phyloP scores from a whole-genome alignment of 192 early-diverging fungal genomes.

The Backusella tarrabulga region DNA sequence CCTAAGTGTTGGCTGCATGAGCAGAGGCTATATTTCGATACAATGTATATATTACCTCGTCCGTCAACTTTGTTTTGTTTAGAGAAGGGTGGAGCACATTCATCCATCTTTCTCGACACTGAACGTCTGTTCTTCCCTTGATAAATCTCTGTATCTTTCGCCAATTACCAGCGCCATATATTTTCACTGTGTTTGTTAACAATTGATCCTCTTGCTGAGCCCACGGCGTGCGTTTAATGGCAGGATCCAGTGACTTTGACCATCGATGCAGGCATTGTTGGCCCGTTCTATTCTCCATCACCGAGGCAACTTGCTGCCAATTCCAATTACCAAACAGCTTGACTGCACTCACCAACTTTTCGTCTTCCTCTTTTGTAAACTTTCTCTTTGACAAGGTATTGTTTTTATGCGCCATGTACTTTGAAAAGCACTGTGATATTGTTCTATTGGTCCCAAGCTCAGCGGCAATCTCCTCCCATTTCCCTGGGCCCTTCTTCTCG shows the following conservation, averaged over 20 bases:
- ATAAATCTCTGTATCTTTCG: slow-evolving; percentile 68
- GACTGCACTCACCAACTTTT: slow-evolving; percentile 59
- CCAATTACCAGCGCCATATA: slow-evolving; percentile 73
- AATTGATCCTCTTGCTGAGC: slow-evolving; percentile 65
- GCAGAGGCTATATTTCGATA: not conserved
- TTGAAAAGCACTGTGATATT: slow-evolving; percentile 70
- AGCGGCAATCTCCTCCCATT: slow-evolving; percentile 69
- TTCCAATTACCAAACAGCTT: slow-evolving; percentile 66
- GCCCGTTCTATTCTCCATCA: slow-evolving; percentile 63
- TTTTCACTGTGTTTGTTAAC: slow-evolving; percentile 55
- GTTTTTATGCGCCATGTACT: slow-evolving; percentile 57
- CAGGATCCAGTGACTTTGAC: slow-evolving; percentile 68
- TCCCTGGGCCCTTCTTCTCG: slow-evolving; percentile 40
- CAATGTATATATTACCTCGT: slow-evolving; percentile 26
- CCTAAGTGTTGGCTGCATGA: not conserved
- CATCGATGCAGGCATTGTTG: slow-evolving; percentile 74
- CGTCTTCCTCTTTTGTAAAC: slow-evolving; percentile 74
- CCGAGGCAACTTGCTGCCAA: slow-evolving; percentile 69
- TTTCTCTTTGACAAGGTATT: slow-evolving; percentile 38
- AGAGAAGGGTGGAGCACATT: slow-evolving; percentile 63
- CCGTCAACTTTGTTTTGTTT: slow-evolving; percentile 54
- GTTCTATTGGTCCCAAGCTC: slow-evolving; percentile 66
- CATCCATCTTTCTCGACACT: slow-evolving; percentile 77
- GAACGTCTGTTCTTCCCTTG: slow-evolving; percentile 70
- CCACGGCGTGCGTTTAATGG: slow-evolving; percentile 66